Evolutionary conservation across 2,329 filamentous ascomycete species (phyloP), one percentile per base, ranked within the genome.

Genomic region (Cyphellophora europaea): DNA sequence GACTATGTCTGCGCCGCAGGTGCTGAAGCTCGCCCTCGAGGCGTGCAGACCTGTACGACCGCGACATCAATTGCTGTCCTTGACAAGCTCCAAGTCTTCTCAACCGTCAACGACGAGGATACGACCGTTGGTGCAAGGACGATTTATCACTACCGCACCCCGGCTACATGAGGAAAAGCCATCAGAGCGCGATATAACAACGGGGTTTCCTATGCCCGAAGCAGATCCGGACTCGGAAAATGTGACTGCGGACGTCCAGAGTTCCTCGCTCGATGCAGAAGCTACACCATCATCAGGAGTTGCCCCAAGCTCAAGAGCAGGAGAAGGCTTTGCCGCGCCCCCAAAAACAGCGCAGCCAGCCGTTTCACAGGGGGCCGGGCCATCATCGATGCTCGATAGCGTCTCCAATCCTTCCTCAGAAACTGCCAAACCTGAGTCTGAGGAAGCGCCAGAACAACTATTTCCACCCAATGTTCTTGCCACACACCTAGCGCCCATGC

Each of bases 401-500:
- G 15, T 11, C 5, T 18, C 8, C 15, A 19, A 19, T 14, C n/a
- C 17, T n/a, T 16, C n/a, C 19, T 8, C 11, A 3, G 13, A 10
- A n/a, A 33, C 18, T 4, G 21, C 14, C 28, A 30, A 8, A 25
- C n/a, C 21, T 25, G 8, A 8, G 8, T 8, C 8, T 8, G 21
- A 25, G 21, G 16, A 32, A 11, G 19, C 8, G 11, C 17, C 19
- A 11, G 13, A 32, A 27, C 36, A 38, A 3, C 40, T 35, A 16
- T 30, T 49, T 3, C 47, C 47, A 8, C 43, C 47, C 19, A 48
- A 49, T 29, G 45, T 48, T 16, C 38, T 45, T 15, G 84, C 89
- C 23, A 68, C 93, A 29, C 91, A 93, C 61, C 73, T 95, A 32
- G 77, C 80, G 44, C 89, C 91, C 11, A 70, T 96, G 33, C 84